A percentile compares a stretch with the other conserved stretches of the same genome.
These are phyloP conservation scores for Candida morakotiae DNA, from an alignment of 805 yeast species.

Conservation along the genomic window DNA sequence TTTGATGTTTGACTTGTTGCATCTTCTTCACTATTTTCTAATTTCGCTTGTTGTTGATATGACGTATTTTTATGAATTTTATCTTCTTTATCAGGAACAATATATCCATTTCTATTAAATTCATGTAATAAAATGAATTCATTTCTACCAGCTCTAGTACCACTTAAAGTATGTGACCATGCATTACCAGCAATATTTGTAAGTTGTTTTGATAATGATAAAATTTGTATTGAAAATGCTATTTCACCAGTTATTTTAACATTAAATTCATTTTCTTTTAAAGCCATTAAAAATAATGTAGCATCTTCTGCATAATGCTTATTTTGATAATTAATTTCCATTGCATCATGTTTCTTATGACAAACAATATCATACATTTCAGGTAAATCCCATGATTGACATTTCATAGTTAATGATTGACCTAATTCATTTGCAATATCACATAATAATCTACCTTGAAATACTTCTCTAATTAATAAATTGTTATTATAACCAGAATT, in stretches of 20 bases:
- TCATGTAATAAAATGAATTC: slow-evolving; percentile 92
- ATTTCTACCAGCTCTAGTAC: slow-evolving; percentile 94
- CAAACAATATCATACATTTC: slow-evolving; percentile 89
- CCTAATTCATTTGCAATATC: slow-evolving; percentile 96
- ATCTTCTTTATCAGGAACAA: slow-evolving; percentile 83
- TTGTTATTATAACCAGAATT: slow-evolving; percentile 40
- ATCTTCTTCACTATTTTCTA: slow-evolving; percentile 39
- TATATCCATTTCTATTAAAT: slow-evolving; percentile 70
- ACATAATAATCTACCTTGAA: slow-evolving; percentile 84
- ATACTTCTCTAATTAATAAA: slow-evolving; percentile 60
- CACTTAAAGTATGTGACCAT: slow-evolving; percentile 91
- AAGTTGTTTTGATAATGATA: slow-evolving; percentile 85
- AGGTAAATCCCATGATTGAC: slow-evolving; percentile 89
- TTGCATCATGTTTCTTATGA: slow-evolving; percentile 52
- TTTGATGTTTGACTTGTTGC: slow-evolving; percentile 47
- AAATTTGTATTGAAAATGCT: slow-evolving; percentile 77
- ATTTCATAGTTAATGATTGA: slow-evolving; percentile 82
- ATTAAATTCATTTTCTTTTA: slow-evolving; percentile 63
- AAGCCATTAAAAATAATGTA: slow-evolving; percentile 58
- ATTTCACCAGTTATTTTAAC: slow-evolving; percentile 72
- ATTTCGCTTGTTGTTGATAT: slow-evolving; percentile 28
- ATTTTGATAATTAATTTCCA: slow-evolving; percentile 72
- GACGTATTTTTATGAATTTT: slow-evolving; percentile 33
- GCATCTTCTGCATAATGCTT: slow-evolving; percentile 67
- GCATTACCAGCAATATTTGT: slow-evolving; percentile 96